Evolutionary conservation across 2,329 filamentous ascomycete genomes (phyloP).

Genomic region (Diaporthe citrichinensis): DNA sequence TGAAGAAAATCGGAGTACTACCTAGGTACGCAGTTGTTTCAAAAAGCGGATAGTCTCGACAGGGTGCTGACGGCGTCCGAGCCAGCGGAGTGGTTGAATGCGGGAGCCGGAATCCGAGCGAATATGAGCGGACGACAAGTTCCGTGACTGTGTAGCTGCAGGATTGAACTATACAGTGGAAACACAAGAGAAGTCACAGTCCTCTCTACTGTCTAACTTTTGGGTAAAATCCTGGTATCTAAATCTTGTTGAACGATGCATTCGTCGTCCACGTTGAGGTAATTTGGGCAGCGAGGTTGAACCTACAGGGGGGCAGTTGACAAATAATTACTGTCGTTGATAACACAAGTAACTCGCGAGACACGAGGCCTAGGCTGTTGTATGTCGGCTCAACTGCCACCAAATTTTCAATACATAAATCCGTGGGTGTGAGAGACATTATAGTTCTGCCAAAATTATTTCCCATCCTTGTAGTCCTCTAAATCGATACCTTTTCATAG

Average conservation of each 20-base stretch:
- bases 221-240: neutral
- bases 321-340: too few relatives aligned
- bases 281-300: neutral
- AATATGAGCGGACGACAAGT: neutral
- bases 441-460: too few relatives aligned
- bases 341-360: too few relatives aligned
- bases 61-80: neutral
- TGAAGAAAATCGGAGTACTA: neutral
- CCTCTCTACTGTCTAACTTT: neutral
- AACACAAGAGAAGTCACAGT: neutral
- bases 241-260: neutral
- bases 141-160: neutral
- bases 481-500: neutral
- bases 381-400: too few relatives aligned
- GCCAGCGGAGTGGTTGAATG: neutral
- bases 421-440: too few relatives aligned
- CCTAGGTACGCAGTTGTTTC: conserved; percentile 3
- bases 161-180: neutral
- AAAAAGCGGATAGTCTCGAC: neutral
- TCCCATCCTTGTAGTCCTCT: neutral
- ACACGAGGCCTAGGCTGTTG: too few relatives aligned
- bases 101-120: neutral
- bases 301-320: neutral
- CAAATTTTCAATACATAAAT: too few relatives aligned
- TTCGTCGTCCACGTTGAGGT: too few relatives aligned